Evolutionary conservation across 1,284 basidiomycete species (phyloP), one percentile per base, ranked within the genome.

Genomic region (Ceratobasidium sp.): DNA sequence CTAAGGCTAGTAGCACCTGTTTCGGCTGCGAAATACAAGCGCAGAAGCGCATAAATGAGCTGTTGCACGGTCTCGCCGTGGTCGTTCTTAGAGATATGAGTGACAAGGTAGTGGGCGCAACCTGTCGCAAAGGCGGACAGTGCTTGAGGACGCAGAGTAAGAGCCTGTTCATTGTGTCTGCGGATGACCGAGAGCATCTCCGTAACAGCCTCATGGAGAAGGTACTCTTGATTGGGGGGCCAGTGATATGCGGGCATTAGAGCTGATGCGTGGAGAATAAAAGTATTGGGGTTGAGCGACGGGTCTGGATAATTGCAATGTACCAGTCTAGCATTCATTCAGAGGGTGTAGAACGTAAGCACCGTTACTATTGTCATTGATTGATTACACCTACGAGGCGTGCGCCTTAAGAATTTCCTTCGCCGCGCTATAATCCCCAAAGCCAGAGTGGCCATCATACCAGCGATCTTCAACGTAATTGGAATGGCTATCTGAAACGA

Each of bases 231-330:
- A n/a, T n/a, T n/a, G n/a, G n/a, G n/a, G n/a, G n/a, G 6, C 17
- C 9, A 57, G 28, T 57, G 9, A 23, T 28, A 57, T 57, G 28
- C 9, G 28, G 54, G 9, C 54, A 57, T 57, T 1, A 57, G 7
- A 23, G 54, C 54, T n/a, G 54, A 57, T 57, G 17, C 54, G n/a
- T 57, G n/a, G n/a, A 57, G n/a, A 57, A 57, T 17, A 57, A 57
- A 6, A 57, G 9, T 5, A n/a, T 57, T 28, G 7, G 54, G 54
- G 20, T 12, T 23, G 20, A 9, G 15, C 5, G 12, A 10, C 20
- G 54, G 28, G 28, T 57, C 54, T 10, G n/a, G 54, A 57, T 12
- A 28, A 33, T 4, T 4, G 1, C n/a, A 1, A 10, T 15, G 54
- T 23, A n/a, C 9, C n/a, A 57, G 9, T 9, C 54, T 57, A 28